Conservation (phyloP, 2,329 filamentous ascomycete genomes). For the Acrocalymma vagum region DNA sequence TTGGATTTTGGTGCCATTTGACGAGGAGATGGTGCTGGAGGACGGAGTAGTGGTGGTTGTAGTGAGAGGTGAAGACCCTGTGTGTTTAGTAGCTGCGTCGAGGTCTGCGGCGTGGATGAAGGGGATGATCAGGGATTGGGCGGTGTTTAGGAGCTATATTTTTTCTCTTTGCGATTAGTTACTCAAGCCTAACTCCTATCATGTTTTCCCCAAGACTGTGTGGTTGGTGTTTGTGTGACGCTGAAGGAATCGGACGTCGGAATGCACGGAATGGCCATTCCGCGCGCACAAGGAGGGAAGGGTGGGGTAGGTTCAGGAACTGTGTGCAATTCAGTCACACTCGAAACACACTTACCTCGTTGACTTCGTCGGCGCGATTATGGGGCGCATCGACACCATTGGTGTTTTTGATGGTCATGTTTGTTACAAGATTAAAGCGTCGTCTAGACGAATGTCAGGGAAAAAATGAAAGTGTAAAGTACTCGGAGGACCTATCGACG, state of each 20-base stretch:
- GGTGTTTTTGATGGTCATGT: too few relatives aligned
- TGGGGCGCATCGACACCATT: slow-evolving; percentile 29
- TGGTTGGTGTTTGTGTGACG: slow-evolving; percentile 4
- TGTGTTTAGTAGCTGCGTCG: slow-evolving; percentile 62
- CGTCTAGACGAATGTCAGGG: too few relatives aligned
- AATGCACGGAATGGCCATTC: slow-evolving; percentile 12
- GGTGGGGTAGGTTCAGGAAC: background rate
- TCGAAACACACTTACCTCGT: slow-evolving; percentile 40
- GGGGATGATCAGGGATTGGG: slow-evolving; percentile 73
- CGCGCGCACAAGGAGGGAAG: too few relatives aligned
- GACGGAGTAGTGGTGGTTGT: too few relatives aligned
- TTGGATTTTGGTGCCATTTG: slow-evolving; percentile 70
- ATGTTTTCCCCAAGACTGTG: background rate
- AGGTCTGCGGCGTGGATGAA: slow-evolving; percentile 77
- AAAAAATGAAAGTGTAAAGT: too few relatives aligned
- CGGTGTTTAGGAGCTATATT: slow-evolving; percentile 50
- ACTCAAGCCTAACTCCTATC: slow-evolving; percentile 1
- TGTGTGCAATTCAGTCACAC: too few relatives aligned
- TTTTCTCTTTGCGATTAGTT: slow-evolving; percentile 1
- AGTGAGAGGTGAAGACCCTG: too few relatives aligned
- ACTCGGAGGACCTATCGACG: too few relatives aligned
- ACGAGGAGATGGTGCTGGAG: too few relatives aligned
- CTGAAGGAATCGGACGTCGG: slow-evolving; percentile 7
- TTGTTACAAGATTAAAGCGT: too few relatives aligned
- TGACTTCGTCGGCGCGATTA: slow-evolving; percentile 46